Percentiles rank a stretch among this genome's conserved stretches.
These are phyloP conservation scores for Cucumis sativus DNA, from an alignment of 306 rosid genomes.

Conservation along the genomic window Cucumber_9930_V3 NC_026661.2:21502501-21503000, in stretches of 20 bases:
- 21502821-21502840: slow-evolving; percentile 31
- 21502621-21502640: slow-evolving; percentile 30
- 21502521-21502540: neutral
- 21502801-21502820: neutral
- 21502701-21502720: slow-evolving; percentile 29
- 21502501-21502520: neutral
- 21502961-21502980: neutral
- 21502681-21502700: slow-evolving; percentile 28
- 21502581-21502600: slow-evolving; percentile 33
- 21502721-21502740: slow-evolving; percentile 33
- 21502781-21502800: neutral
- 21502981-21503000: neutral
- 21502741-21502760: neutral
- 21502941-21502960: slow-evolving; percentile 34
- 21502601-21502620: slow-evolving; percentile 33
- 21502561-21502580: neutral
- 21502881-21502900: slow-evolving; percentile 10
- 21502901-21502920: slow-evolving; percentile 64
- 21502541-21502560: neutral
- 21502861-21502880: slow-evolving; percentile 36
- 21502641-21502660: slow-evolving; percentile 10
- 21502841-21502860: slow-evolving; percentile 36
- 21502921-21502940: slow-evolving; percentile 55
- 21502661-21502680: slow-evolving; percentile 26
- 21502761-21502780: neutral